Conservation (phyloP, 108 stramenopile species). For the Chaetoceros tenuissimus region DNA sequence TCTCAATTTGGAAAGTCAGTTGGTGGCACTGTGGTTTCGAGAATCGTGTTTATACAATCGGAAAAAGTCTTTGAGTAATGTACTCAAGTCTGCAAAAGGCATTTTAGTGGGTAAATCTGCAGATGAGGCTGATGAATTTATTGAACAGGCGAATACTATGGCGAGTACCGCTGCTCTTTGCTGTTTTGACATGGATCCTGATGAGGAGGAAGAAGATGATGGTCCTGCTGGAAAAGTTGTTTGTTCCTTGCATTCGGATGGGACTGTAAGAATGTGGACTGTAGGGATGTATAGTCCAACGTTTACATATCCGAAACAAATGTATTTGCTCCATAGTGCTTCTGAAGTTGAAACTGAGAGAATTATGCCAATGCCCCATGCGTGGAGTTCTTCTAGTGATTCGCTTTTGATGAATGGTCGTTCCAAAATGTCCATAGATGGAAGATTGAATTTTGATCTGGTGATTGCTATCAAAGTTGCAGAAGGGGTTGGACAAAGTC, state of each 20-base stretch:
- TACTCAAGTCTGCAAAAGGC: constrained; percentile 3
- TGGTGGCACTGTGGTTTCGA: background rate
- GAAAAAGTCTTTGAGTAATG: background rate
- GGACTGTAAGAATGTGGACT: background rate
- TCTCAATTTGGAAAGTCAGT: background rate
- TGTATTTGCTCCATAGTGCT: background rate
- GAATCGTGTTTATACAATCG: background rate
- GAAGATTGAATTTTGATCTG: background rate
- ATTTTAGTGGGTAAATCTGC: background rate
- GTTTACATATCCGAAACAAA: background rate
- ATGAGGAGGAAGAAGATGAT: background rate
- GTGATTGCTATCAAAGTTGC: background rate
- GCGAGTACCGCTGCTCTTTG: background rate
- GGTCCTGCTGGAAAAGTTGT: background rate
- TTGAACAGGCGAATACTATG: background rate
- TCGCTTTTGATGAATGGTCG: background rate
- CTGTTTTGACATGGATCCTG: background rate
- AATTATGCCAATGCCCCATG: background rate
- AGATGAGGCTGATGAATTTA: background rate
- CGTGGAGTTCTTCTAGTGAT: background rate
- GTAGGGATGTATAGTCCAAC: background rate
- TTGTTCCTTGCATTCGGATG: background rate
- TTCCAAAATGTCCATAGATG: background rate
- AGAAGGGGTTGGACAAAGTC: no score
- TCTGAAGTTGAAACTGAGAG: background rate